A percentile compares a stretch with the other conserved stretches of the same genome.
Evolutionary conservation across 108 stramenopile genomes (phyloP).

Genomic region (Aurantiochytrium sp.): DNA sequence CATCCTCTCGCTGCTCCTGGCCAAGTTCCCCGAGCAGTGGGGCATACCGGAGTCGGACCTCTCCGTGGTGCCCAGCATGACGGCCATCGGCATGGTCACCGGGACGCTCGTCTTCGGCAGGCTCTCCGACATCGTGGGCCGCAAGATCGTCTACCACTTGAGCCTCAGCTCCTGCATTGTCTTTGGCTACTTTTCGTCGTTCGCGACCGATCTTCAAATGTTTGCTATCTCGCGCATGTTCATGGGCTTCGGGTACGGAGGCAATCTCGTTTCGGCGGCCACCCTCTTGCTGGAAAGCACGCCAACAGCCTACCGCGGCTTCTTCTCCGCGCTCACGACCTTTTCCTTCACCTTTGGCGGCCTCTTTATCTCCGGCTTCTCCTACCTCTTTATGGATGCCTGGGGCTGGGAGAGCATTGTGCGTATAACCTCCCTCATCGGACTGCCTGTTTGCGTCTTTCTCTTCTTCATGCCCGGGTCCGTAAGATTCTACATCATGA

Average conservation of each 20-base stretch:
- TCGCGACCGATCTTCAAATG: not conserved
- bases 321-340: not conserved
- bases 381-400: not conserved
- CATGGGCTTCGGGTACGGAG: slow-evolving; percentile 16
- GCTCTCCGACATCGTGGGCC: not conserved
- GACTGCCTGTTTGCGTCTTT: not conserved
- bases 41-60: not conserved
- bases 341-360: slow-evolving; percentile 23
- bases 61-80: not conserved
- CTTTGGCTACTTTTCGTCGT: slow-evolving; percentile 7
- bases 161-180: not conserved
- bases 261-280: not conserved
- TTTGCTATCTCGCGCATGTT: not conserved
- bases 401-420: slow-evolving; percentile 19
- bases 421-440: not conserved
- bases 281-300: slow-evolving; percentile 9
- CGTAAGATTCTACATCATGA: not conserved
- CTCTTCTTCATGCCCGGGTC: slow-evolving; percentile 29
- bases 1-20: not conserved
- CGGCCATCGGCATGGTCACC: not conserved
- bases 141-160: not conserved
- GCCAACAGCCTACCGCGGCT: not conserved
- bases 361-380: not conserved
- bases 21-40: not conserved
- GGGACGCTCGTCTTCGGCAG: not conserved